These are phyloP conservation scores for Kwoniella sp. DNA, from an alignment of 768 basidiomycete genomes.

Conservation along the genomic window DNA sequence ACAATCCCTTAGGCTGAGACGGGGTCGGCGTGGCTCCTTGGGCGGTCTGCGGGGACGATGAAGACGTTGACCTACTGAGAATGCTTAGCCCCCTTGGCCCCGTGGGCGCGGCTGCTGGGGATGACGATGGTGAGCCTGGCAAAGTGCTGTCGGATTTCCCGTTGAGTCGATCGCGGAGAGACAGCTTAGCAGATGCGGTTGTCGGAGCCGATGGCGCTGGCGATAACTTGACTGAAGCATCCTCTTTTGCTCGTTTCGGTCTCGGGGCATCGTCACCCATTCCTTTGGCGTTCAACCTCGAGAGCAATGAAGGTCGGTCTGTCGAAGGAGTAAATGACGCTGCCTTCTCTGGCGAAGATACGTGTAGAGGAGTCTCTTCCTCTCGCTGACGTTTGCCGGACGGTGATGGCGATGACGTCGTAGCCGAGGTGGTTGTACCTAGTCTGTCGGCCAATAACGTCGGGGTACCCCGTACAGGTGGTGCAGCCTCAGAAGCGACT, in stretches of 20 bases:
- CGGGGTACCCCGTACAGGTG: background rate
- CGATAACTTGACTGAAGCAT: background rate
- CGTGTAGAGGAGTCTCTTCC: background rate
- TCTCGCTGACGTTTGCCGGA: slow-evolving; percentile 9
- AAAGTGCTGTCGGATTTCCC: background rate
- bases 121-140: background rate
- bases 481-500: background rate
- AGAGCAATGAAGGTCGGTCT: slow-evolving; percentile 13
- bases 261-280: background rate
- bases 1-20: background rate
- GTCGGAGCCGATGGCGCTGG: background rate
- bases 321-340: background rate
- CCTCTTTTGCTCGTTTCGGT: slow-evolving; percentile 12
- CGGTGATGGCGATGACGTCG: background rate
- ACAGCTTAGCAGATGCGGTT: background rate
- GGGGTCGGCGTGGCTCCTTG: background rate
- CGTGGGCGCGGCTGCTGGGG: background rate
- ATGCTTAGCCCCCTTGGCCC: slow-evolving; percentile 8
- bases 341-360: background rate
- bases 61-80: slow-evolving; percentile 9
- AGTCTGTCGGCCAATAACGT: slow-evolving; percentile 15
- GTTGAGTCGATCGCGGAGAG: slow-evolving; percentile 15
- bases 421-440: background rate
- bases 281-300: slow-evolving; percentile 14
- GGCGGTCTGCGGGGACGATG: background rate